Conservation (phyloP, 2,329 filamentous ascomycete genomes). For the Sporothrix sp. region DNA sequence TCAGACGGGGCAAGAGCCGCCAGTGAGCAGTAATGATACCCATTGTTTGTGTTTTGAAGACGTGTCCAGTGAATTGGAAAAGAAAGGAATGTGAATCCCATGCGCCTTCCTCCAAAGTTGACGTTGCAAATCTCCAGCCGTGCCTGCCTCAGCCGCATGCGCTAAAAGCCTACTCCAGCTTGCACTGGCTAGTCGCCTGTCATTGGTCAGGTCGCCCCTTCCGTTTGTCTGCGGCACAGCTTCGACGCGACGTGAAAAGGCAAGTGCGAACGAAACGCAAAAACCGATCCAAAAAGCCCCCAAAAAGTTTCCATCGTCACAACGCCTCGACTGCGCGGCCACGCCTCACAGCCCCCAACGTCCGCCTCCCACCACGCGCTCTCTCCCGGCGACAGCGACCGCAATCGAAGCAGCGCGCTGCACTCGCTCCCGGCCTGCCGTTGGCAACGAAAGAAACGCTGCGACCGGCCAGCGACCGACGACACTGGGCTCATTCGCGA, state of each 20-base stretch:
- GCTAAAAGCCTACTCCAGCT: slow-evolving; percentile 9
- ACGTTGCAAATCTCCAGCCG: no score
- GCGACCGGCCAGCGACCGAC: no score
- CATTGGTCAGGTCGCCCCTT: not conserved
- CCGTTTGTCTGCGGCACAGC: not conserved
- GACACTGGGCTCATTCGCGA: not conserved
- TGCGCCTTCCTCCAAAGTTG: no score
- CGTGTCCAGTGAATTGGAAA: not conserved
- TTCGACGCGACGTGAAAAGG: slow-evolving; percentile 2
- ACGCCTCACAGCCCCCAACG: not conserved
- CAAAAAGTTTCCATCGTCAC: not conserved
- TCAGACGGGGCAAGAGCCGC: no score
- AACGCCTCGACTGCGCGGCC: not conserved
- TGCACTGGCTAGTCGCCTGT: not conserved
- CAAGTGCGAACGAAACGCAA: no score
- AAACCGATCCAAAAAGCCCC: slow-evolving; percentile 6
- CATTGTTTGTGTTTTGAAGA: not conserved
- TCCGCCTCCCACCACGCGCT: not conserved
- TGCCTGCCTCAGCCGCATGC: slow-evolving; percentile 1
- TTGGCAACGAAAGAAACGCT: no score
- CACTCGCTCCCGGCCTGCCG: no score
- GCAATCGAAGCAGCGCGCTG: not conserved
- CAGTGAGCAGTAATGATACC: not conserved
- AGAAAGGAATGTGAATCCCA: not conserved
- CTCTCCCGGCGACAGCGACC: not conserved